phyloP scores from a whole-genome alignment of 768 basidiomycete species.

The Gloeopeniophorella convolvens region DNA sequence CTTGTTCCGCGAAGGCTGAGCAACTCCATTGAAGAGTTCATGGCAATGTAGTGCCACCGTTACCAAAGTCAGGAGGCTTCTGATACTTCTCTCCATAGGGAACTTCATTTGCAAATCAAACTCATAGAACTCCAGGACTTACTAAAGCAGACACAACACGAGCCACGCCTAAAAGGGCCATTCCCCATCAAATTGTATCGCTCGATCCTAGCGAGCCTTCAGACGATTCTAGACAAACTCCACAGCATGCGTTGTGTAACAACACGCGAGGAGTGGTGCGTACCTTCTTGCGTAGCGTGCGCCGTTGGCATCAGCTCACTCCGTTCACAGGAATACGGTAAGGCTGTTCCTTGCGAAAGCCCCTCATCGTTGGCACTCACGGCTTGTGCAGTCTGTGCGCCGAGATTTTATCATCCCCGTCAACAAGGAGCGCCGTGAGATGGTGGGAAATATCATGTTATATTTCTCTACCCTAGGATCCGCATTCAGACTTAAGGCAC shows the following conservation, averaged over 20 bases:
- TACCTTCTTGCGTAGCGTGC: constrained; percentile 2
- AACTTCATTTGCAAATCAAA: constrained; percentile 88
- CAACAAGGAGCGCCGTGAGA: constrained; percentile 81
- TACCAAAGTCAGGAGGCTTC: background rate
- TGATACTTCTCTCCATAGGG: constrained; percentile 47
- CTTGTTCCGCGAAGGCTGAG: constrained; percentile 37
- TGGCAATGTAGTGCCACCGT: constrained; percentile 68
- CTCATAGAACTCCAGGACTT: constrained; percentile 79
- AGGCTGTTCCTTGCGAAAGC: constrained; percentile 22
- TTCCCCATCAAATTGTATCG: constrained; percentile 87
- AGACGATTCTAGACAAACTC: constrained; percentile 80
- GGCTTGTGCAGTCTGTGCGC: constrained; percentile 57
- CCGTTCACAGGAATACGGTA: constrained; percentile 69
- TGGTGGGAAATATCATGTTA: constrained; percentile 93
- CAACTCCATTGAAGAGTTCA: constrained; percentile 75
- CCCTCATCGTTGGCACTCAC: background rate
- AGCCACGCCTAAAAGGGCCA: constrained; percentile 92
- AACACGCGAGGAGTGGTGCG: constrained; percentile 87
- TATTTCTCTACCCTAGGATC: constrained; percentile 77
- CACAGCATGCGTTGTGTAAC: constrained; percentile 98
- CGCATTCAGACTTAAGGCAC: constrained; percentile 79
- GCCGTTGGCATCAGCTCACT: too few relatives aligned
- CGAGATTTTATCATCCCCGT: constrained; percentile 88
- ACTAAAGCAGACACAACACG: constrained; percentile 85
- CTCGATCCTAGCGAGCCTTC: constrained; percentile 71